Evolutionary conservation across 345 rosid genomes (phyloP).

Genomic region (Trapa incisa): DNA sequence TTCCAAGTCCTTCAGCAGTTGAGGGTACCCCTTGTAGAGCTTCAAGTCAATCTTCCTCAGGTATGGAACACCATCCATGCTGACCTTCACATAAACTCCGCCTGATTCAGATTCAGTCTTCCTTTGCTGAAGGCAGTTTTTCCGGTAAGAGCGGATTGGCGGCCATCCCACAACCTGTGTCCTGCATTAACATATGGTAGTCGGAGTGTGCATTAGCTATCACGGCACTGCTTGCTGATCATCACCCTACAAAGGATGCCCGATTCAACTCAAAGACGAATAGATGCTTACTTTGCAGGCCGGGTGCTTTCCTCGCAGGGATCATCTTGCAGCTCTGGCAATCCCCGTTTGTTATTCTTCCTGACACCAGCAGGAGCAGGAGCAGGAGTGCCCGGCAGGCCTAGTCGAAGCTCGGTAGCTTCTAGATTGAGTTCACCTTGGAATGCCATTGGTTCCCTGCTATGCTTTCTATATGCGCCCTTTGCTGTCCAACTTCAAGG

Average conservation of each 20-base stretch:
- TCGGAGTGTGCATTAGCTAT: too few relatives aligned
- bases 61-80: conserved; percentile 87
- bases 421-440: conserved; percentile 41
- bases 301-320: conserved; percentile 24
- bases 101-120: conserved; percentile 32
- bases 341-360: conserved; percentile 40
- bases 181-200: conserved; percentile 13
- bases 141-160: conserved; percentile 55
- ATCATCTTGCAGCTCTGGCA: conserved; percentile 7
- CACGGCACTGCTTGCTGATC: neutral
- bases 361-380: conserved; percentile 6
- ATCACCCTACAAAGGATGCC: neutral
- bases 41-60: conserved; percentile 71
- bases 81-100: conserved; percentile 62
- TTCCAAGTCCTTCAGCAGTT: conserved; percentile 49
- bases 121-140: conserved; percentile 32
- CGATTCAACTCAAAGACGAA: neutral
- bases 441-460: conserved; percentile 5
- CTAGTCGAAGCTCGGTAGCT: conserved; percentile 83
- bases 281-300: conserved; percentile 53
- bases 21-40: conserved; percentile 39
- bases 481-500: neutral
- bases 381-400: conserved; percentile 62
- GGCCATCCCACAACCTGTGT: conserved; percentile 81
- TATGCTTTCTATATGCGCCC: neutral